phyloP scores from a whole-genome alignment of 257 asterid species.

The Salvia miltiorrhiza region DNA sequence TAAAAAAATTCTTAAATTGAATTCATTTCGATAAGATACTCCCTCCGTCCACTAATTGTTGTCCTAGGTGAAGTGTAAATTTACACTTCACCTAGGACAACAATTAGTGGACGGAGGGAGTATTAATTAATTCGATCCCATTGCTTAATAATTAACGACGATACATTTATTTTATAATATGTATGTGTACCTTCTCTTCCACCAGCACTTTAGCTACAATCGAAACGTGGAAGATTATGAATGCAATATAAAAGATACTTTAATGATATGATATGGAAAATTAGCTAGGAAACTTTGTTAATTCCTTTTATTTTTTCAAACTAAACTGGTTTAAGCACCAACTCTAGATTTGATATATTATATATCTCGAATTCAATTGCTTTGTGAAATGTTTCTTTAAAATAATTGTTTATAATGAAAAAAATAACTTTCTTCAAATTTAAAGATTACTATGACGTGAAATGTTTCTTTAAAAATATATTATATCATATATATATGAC shows the following conservation, averaged over 20 bases:
- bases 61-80: too few relatives aligned
- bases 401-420: background rate
- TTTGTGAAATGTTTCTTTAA: background rate
- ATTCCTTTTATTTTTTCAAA: background rate
- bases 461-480: too few relatives aligned
- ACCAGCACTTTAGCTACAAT: background rate
- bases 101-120: too few relatives aligned
- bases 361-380: background rate
- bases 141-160: background rate
- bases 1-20: background rate
- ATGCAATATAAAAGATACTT: background rate
- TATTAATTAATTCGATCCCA: background rate
- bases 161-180: background rate
- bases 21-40: too few relatives aligned
- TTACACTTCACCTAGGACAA: too few relatives aligned
- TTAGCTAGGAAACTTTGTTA: background rate
- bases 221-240: constrained; percentile 17
- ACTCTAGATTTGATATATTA: background rate
- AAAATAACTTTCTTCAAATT: background rate
- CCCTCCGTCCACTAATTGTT: too few relatives aligned
- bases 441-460: background rate
- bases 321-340: background rate
- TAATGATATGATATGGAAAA: constrained; percentile 1
- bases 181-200: constrained; percentile 18
- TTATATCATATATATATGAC: too few relatives aligned